phyloP scores from a whole-genome alignment of 2,329 filamentous ascomycete species.

The Diaporthe longicolla region DNA sequence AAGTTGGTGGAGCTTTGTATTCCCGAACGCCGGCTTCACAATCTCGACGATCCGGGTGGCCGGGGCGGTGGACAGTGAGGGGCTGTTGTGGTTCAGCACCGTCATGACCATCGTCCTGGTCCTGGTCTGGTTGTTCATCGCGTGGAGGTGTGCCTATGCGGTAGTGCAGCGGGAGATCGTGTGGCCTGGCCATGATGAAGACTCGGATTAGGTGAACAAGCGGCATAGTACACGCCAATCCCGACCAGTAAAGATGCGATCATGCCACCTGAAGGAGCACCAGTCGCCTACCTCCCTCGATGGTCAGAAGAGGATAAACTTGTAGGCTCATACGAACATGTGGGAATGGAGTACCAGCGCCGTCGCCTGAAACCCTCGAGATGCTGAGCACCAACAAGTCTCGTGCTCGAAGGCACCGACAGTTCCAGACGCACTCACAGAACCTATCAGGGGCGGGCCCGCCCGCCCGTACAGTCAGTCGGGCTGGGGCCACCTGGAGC shows the following conservation, averaged over 20 bases:
- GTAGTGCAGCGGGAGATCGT: constrained; percentile 66
- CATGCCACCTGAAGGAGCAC: neutral
- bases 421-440: no score
- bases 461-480: neutral
- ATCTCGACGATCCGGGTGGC: constrained; percentile 72
- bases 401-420: neutral
- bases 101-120: constrained; percentile 70
- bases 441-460: neutral
- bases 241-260: neutral
- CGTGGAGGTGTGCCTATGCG: constrained; percentile 63
- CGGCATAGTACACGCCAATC: neutral
- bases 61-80: constrained; percentile 64
- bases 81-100: constrained; percentile 66
- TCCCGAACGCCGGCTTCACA: constrained; percentile 75
- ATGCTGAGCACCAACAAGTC: neutral
- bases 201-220: constrained; percentile 49
- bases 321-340: no score
- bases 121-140: constrained; percentile 67
- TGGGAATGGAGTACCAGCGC: no score
- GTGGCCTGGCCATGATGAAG: constrained; percentile 73
- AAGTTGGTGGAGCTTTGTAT: constrained; percentile 76
- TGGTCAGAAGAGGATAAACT: no score
- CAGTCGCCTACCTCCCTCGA: neutral
- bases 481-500: neutral
- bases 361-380: neutral